These are phyloP conservation scores for Cymbidium sinense DNA, from an alignment of 106 monocot species.

Conservation along the genomic window DNA sequence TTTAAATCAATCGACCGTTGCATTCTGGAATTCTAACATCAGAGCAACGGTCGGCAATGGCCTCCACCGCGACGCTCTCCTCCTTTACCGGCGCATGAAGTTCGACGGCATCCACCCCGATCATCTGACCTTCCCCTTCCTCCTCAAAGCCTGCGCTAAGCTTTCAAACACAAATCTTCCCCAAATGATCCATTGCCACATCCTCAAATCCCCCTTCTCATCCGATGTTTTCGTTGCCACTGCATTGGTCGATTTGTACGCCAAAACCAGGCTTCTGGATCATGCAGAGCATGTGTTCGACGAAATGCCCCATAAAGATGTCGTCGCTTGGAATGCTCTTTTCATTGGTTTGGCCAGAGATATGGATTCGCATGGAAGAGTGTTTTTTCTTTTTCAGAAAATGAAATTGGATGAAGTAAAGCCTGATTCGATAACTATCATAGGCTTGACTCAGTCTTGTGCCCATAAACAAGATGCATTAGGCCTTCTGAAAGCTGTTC, in stretches of 20 bases:
- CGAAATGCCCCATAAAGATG: conserved; percentile 27
- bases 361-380: conserved; percentile 11
- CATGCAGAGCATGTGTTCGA: conserved; percentile 18
- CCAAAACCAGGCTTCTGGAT: conserved; percentile 8
- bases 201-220: conserved; percentile 29
- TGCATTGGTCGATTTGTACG: conserved; percentile 17
- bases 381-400: conserved; percentile 10
- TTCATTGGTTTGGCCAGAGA: conserved; percentile 14
- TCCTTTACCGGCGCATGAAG: conserved; percentile 12
- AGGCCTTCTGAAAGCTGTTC: conserved; percentile 11
- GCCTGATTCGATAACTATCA: conserved; percentile 26
- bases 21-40: conserved; percentile 17
- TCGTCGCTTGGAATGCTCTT: conserved; percentile 25
- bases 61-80: conserved; percentile 11
- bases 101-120: conserved; percentile 10
- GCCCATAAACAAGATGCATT: neutral
- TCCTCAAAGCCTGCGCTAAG: conserved; percentile 25
- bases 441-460: conserved; percentile 17
- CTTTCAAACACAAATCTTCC: neutral
- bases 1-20: conserved; percentile 11
- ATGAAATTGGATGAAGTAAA: conserved; percentile 17
- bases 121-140: conserved; percentile 25
- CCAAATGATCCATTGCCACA: conserved; percentile 13
- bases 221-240: conserved; percentile 31
- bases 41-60: neutral